Base-by-base conservation (phyloP, 2,329 filamentous ascomycete species). In the Graphilbum sp. region DNA sequence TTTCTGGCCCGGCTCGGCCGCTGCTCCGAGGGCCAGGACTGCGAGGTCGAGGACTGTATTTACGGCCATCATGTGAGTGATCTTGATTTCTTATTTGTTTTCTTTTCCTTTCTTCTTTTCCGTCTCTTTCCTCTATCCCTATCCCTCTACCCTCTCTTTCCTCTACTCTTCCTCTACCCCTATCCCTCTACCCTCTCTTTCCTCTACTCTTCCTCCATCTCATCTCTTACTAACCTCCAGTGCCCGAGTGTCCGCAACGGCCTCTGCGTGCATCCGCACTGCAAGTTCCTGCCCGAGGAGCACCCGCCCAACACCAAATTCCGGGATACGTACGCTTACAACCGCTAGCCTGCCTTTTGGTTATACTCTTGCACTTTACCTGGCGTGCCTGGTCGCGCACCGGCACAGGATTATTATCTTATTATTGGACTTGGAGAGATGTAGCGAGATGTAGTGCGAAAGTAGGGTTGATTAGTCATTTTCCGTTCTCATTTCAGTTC, bases 21-120 rank as follows among this genome's bases (percentile, higher is more conserved):
- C 1, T 77, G 72, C 52, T 60, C 60, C 0, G 62, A 56, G 23
- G 67, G 69, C 0, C 72, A 77, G 49, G 59, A 69, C n/a, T 77
- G 72, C 45, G 63, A 67, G 7, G 54, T 63, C 4, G 61, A 66
- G 2, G 64, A 67, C 43, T 77, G 72, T 49, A 75, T 76, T 41
- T 76, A 77, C 46, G 72, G 72, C 3, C 72, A 77, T 50, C 65
- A 77, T 47, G 69, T 72, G 49, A 58, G 67, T 60, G 5, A 20
- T 18, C 20, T n/a, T 23, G 9, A 13, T 30, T n/a, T 30, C 15
- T n/a, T n/a, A 13, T 30, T n/a, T 30, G 7, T n/a, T 6, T 30
- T 13, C 27, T 30, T 30, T 13, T 30, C 27, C 27, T 30, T 30
- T 30, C 10, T n/a, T 30, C 15, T n/a, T 6, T 30, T 30, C 27